phyloP scores from a whole-genome alignment of 768 basidiomycete species.

The Amanita exitialis region DNA sequence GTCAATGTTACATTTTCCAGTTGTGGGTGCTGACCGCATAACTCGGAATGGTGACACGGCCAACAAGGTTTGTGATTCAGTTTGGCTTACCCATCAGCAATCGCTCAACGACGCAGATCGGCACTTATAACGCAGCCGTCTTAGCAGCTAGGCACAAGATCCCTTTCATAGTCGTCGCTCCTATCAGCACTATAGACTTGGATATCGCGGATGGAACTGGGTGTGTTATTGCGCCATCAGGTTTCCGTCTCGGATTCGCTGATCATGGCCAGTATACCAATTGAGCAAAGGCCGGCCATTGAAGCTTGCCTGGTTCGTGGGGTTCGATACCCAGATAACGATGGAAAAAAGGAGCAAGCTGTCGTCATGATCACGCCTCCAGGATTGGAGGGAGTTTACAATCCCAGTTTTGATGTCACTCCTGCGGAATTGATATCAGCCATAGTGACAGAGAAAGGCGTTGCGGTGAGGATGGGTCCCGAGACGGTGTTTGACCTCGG shows the following conservation, averaged over 20 bases:
- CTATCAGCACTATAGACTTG: constrained; percentile 87
- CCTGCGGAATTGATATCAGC: constrained; percentile 91
- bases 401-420: constrained; percentile 95
- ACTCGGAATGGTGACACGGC: constrained; percentile 94
- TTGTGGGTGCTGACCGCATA: constrained; percentile 83
- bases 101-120: constrained; percentile 38
- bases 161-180: constrained; percentile 90
- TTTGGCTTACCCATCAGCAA: background rate
- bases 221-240: constrained; percentile 25
- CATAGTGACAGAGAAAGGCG: constrained; percentile 92
- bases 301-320: constrained; percentile 90
- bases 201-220: constrained; percentile 59
- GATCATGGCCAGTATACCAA: constrained; percentile 52
- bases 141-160: constrained; percentile 80
- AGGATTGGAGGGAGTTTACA: constrained; percentile 61
- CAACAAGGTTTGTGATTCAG: constrained; percentile 52
- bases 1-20: constrained; percentile 22
- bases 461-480: constrained; percentile 62
- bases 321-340: constrained; percentile 45
- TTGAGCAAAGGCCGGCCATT: constrained; percentile 81
- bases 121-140: constrained; percentile 94
- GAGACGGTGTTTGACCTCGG: constrained; percentile 53
- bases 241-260: background rate
- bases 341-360: constrained; percentile 49
- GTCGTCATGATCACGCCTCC: constrained; percentile 79